A percentile compares a stretch with the other conserved stretches of the same genome.
Evolutionary conservation across 441 rosid genomes (phyloP).

Genomic region (Syzygium syzygioides): DNA sequence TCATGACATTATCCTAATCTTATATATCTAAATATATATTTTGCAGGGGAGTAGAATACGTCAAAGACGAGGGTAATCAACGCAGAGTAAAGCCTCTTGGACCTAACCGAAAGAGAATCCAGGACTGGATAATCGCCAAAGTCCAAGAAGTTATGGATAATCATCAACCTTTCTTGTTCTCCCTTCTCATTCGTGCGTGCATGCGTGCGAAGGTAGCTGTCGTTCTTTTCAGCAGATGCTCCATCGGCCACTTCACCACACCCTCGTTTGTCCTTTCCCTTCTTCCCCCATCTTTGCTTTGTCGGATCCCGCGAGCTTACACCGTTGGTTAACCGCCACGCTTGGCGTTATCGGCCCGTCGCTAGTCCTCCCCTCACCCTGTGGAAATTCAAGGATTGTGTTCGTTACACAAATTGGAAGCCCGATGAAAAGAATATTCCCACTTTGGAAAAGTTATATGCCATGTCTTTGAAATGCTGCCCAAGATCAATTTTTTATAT

Average conservation of each 20-base stretch:
- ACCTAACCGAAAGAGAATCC: conserved; percentile 30
- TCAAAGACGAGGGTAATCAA: background rate
- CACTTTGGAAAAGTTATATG: background rate
- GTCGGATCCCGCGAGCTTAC: conserved; percentile 11
- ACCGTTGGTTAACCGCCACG: background rate
- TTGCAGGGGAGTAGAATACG: background rate
- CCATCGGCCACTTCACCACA: conserved; percentile 5
- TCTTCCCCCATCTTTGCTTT: background rate
- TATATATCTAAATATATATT: conserved; percentile 6
- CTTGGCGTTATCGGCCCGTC: background rate
- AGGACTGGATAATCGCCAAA: conserved; percentile 20
- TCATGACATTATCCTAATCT: conserved; percentile 29
- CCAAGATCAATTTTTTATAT: background rate
- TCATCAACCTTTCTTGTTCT: conserved; percentile 19
- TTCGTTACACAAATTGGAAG: background rate
- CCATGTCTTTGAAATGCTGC: background rate
- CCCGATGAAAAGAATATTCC: background rate
- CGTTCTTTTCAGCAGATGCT: conserved; percentile 26
- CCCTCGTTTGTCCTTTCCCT: conserved; percentile 10
- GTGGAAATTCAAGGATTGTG: background rate
- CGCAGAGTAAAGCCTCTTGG: conserved; percentile 1
- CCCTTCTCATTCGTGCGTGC: background rate
- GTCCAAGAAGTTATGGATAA: conserved; percentile 37
- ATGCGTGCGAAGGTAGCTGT: background rate
- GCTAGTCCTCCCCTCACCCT: background rate